These are phyloP conservation scores for Tulasnella sp. DNA, from an alignment of 768 basidiomycete genomes.

Conservation along the genomic window DNA sequence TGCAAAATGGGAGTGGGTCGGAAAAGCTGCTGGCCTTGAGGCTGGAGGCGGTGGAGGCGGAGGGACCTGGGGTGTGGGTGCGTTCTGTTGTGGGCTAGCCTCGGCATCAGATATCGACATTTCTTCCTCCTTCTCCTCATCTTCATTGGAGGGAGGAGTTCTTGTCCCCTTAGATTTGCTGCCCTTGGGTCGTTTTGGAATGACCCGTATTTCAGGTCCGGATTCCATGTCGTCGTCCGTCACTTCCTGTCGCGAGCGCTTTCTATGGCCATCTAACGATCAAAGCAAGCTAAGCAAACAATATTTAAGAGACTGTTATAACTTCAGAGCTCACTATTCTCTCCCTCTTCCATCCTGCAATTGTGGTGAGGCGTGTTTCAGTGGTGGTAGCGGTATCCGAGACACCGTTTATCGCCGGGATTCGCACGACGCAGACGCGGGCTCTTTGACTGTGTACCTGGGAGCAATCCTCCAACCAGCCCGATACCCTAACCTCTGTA, in stretches of 20 bases:
- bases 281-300: background rate
- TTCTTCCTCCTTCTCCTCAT: background rate
- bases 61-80: background rate
- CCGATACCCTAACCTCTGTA: background rate
- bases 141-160: background rate
- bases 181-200: background rate
- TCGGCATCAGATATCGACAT: background rate
- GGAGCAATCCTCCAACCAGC: background rate
- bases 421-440: background rate
- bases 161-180: background rate
- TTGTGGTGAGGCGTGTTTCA: background rate
- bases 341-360: background rate
- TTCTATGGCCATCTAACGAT: background rate
- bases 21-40: background rate
- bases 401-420: background rate
- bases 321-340: background rate
- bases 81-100: background rate
- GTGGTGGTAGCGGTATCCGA: background rate
- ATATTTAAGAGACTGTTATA: background rate
- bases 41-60: background rate
- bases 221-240: background rate
- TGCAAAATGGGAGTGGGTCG: slow-evolving; percentile 34
- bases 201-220: background rate
- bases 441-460: background rate
- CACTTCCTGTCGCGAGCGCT: background rate